Percentiles rank a stretch among this genome's conserved stretches.
These are phyloP conservation scores for Schizopora paradoxa DNA, from an alignment of 1,284 basidiomycete species.

Conservation along the genomic window DNA sequence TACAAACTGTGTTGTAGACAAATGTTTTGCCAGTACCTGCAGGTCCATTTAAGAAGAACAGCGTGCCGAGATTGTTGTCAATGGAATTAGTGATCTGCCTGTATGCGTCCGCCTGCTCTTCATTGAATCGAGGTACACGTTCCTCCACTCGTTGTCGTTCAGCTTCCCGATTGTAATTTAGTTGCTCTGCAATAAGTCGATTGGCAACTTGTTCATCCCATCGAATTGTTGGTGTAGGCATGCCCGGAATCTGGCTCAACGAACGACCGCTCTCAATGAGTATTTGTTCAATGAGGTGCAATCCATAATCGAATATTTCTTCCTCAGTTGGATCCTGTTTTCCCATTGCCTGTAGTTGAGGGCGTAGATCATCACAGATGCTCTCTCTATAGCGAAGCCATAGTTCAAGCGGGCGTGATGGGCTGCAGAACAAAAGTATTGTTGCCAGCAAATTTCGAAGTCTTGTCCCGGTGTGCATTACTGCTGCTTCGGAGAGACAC, in stretches of 20 bases:
- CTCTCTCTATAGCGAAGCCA: conserved; percentile 32
- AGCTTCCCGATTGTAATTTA: conserved; percentile 27
- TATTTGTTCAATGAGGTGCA: conserved; percentile 30
- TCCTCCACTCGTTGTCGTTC: conserved; percentile 17
- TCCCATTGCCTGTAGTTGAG: conserved; percentile 18
- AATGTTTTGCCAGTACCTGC: conserved; percentile 49
- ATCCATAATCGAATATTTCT: conserved; percentile 36
- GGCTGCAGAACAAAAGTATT: conserved; percentile 32
- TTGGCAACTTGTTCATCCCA: conserved; percentile 30
- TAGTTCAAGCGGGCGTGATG: conserved; percentile 29
- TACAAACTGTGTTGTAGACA: conserved; percentile 36
- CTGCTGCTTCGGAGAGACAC: conserved; percentile 37
- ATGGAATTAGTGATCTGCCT: conserved; percentile 30
- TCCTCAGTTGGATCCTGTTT: conserved; percentile 24
- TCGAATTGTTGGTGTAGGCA: conserved; percentile 27
- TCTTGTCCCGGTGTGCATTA: conserved; percentile 34
- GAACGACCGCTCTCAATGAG: conserved; percentile 25
- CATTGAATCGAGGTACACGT: conserved; percentile 29
- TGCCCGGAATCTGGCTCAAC: conserved; percentile 27
- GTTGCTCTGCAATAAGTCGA: conserved; percentile 35
- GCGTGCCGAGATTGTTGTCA: conserved; percentile 20
- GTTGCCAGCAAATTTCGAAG: conserved; percentile 38
- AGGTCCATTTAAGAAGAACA: conserved; percentile 41
- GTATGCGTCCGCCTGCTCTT: conserved; percentile 32
- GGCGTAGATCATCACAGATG: conserved; percentile 37